Evolutionary conservation across 805 yeast species (phyloP), one percentile per base, ranked within the genome.

Genomic region (Candida anglica): DNA sequence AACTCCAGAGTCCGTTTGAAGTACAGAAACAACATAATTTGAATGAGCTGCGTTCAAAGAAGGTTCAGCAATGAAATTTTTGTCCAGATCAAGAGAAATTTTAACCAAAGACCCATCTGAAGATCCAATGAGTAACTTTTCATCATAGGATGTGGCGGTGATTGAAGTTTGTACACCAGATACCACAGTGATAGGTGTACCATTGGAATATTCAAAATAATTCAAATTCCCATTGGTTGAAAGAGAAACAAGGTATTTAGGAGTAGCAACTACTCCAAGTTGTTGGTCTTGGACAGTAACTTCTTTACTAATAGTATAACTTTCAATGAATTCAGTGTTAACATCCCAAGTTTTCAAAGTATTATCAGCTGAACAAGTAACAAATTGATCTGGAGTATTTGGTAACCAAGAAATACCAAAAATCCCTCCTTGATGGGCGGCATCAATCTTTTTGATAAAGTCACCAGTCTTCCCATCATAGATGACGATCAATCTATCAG

Each of bases 401-500:
- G 66, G 64, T 22, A 69, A 60, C 91, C 95, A 88, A 15, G 81
- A 71, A 3, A 89, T 61, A 1, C 83, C 80, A 48, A 80, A 84
- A n/a, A 89, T 74, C 30, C 96, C 89, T 30, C 94, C 95, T 6
- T 73, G 70, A 47, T 91, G 91, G 4, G 73, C 75, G 30, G 59
- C 59, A 24, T 56, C 64, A 18, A 79, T 53, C 46, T 71, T 74
- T 35, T 71, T 69, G 13, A 80, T 34, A 43, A 72, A 75, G 33
- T 85, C 96, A 25, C 97, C 97, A 5, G 85, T 75, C 45, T 81
- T 79, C 15, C 97, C 97, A 42, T 91, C 95, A 56, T 86, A 93
- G 6, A 89, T 56, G 21, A 74, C 83, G 37, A 86, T 75, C 31
- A 69, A 62, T 43, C 94, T 75, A 58, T 93, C 98, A 19, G 91